A percentile compares a stretch with the other conserved stretches of the same genome.
These are phyloP conservation scores for Xerocomellus chrysenteron DNA, from an alignment of 768 basidiomycete species.

Conservation along the genomic window DNA sequence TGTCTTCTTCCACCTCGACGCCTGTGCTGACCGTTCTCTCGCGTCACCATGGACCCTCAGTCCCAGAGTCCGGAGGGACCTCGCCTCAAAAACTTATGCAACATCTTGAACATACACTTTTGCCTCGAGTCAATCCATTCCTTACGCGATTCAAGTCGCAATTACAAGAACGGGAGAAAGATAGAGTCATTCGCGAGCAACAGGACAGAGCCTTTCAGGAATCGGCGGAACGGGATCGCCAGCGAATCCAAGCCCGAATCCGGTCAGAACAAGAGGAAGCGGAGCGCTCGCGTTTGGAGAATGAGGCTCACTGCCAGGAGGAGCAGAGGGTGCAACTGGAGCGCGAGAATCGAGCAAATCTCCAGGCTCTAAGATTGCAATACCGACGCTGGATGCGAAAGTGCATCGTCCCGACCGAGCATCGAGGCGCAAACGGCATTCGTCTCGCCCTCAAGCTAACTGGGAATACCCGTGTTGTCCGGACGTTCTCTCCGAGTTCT, in stretches of 20 bases:
- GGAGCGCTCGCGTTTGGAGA: conserved; percentile 35
- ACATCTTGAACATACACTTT: conserved; percentile 67
- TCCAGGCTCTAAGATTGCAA: conserved; percentile 40
- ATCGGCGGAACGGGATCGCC: conserved; percentile 62
- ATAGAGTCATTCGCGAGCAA: conserved; percentile 68
- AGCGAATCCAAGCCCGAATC: conserved; percentile 59
- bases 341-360: conserved; percentile 35
- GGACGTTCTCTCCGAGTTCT: conserved; percentile 49
- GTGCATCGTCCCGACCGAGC: conserved; percentile 40
- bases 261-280: conserved; percentile 40
- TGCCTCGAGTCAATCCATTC: conserved; percentile 81
- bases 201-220: conserved; percentile 80
- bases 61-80: conserved; percentile 53
- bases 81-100: conserved; percentile 59
- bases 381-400: conserved; percentile 65
- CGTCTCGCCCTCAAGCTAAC: conserved; percentile 56
- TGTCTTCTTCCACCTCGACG: conserved; percentile 35
- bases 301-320: conserved; percentile 30
- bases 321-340: conserved; percentile 38
- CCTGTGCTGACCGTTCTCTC: conserved; percentile 79
- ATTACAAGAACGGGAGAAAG: conserved; percentile 48
- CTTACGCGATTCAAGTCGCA: conserved; percentile 59
- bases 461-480: conserved; percentile 55
- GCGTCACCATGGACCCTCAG: conserved; percentile 70
- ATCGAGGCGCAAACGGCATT: conserved; percentile 30